Base-by-base conservation (phyloP, 2,329 filamentous ascomycete genomes). In the Ramichloridium luteum region DNA sequence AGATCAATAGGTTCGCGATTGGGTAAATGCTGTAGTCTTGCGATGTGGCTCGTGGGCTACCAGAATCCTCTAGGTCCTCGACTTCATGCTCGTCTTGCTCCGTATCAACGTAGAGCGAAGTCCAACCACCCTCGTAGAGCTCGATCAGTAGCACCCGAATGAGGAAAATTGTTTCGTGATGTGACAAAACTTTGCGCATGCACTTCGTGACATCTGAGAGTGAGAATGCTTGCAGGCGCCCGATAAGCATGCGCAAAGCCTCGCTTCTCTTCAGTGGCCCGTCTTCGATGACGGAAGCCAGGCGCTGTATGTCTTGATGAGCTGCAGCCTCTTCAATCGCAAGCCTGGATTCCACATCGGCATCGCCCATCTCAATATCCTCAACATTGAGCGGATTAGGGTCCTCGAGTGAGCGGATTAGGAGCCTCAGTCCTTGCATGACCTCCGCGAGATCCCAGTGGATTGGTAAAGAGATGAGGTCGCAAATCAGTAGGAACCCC, bases 91-190 rank as follows among this genome's bases (percentile, higher is more conserved):
- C 62, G 9, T 60, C 57, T 14, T 61, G 54, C 10, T 55, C 37
- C 8, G 60, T 56, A 45, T 80, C 77, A 22, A 80, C 58, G 53
- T 85, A 84, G 13, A 72, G 67, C 12, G 74, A 71, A 1, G 78
- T 83, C 81, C 81, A 88, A 17, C 77, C 76, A 35, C 80, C 80
- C 41, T 75, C 72, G 31, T 76, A 72, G 27, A 88, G 65, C 57
- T 86, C 79, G 41, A 78, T 67, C 34, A 80, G 74, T 16, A 88
- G 64, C 4, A 85, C 64, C 43, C 79, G 71, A 44, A 86, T 77
- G 32, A 88, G 66, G 20, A 75, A 74, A 8, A 83, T 61, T 14
- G 80, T 72, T 44, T 86, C 77, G 40, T 77, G 68, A 3, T 72
- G 74, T 28, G 69, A 67, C 37, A 83, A 70, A 16, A 68, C 68